Evolutionary conservation across 805 yeast genomes (phyloP).

Genomic region (Priceomyces melissophilus): DNA sequence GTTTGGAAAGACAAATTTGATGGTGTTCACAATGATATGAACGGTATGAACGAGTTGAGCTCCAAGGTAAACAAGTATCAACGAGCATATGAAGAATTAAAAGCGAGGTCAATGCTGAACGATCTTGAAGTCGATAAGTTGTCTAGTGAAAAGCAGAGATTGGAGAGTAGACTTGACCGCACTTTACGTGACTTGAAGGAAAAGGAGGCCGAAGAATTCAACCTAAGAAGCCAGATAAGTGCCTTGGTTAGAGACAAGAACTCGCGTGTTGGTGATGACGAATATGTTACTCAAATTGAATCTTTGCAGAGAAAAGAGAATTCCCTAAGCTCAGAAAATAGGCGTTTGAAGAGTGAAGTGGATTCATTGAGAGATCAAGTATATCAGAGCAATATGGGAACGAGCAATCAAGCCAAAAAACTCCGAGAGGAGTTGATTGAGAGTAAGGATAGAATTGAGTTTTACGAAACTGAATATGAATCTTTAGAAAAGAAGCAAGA

Average conservation of each 20-base stretch:
- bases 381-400: slow-evolving; percentile 13
- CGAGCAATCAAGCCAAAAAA: slow-evolving; percentile 9
- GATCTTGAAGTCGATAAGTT: slow-evolving; percentile 12
- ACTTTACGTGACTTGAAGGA: slow-evolving; percentile 18
- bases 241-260: slow-evolving; percentile 17
- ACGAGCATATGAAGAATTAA: slow-evolving; percentile 6
- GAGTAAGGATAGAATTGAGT: slow-evolving; percentile 22
- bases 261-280: slow-evolving; percentile 9
- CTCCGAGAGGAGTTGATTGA: slow-evolving; percentile 18
- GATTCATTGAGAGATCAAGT: slow-evolving; percentile 25
- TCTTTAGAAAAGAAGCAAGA: slow-evolving; percentile 21
- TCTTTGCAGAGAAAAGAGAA: slow-evolving; percentile 17
- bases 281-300: slow-evolving; percentile 23
- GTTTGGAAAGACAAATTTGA: slow-evolving; percentile 11
- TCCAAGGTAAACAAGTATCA: slow-evolving; percentile 13
- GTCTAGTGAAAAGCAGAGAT: slow-evolving; percentile 10
- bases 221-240: slow-evolving; percentile 20
- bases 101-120: slow-evolving; percentile 11
- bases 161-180: slow-evolving; percentile 14
- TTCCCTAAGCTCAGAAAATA: slow-evolving; percentile 14
- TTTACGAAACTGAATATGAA: slow-evolving; percentile 27
- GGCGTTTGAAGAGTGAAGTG: slow-evolving; percentile 22
- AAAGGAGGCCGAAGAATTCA: slow-evolving; percentile 20
- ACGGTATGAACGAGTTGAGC: slow-evolving; percentile 10
- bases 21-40: not conserved